Evolutionary conservation across 345 rosid genomes (phyloP), one percentile per base, ranked within the genome.

Genomic region (Hypericum perforatum): DNA sequence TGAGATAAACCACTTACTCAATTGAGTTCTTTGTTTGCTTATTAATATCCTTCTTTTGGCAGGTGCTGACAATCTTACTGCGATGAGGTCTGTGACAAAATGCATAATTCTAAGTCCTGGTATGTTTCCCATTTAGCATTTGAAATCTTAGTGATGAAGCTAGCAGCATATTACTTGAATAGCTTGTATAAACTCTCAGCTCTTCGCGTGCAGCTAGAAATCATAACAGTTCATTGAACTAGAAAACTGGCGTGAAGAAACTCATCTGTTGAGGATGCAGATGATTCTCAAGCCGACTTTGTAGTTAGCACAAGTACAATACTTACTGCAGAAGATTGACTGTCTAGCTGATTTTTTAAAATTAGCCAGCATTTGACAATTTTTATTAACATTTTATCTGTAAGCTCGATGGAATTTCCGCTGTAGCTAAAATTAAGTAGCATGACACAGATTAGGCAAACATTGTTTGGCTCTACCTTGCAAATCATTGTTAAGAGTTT

Each of bases 41-140:
- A 29, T n/a, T n/a, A 16, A 38, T 22, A 45, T 8, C 8, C 61
- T 58, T 61, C 5, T 52, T 57, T 2, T 53, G 65, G 44, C 80
- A 85, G 90, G 85, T 39, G 44, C 79, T 1, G 85, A 77, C 52
- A 16, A 75, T 16, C 43, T 60, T 58, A 75, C 88, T 53, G 64
- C 82, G 32, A 66, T 82, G 56, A 82, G 70, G 70, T 80, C 88
- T 40, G 53, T 75, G 59, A 75, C 85, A 52, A 82, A 82, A 69
- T 76, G 84, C 68, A 53, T 80, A 63, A 86, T 86, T 56, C 62
- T 78, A 54, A 82, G 84, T 67, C 89, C 94, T 42, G 79, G 94
- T 85, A 78, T 65, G 48, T 52, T 60, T 16, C 16, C 37, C 37
- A 46, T 16, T 43, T 50, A 37, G 40, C 41, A 54, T 7, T 22